These are phyloP conservation scores for Inosperma sp. DNA, from an alignment of 768 basidiomycete genomes.

Conservation along the genomic window DNA sequence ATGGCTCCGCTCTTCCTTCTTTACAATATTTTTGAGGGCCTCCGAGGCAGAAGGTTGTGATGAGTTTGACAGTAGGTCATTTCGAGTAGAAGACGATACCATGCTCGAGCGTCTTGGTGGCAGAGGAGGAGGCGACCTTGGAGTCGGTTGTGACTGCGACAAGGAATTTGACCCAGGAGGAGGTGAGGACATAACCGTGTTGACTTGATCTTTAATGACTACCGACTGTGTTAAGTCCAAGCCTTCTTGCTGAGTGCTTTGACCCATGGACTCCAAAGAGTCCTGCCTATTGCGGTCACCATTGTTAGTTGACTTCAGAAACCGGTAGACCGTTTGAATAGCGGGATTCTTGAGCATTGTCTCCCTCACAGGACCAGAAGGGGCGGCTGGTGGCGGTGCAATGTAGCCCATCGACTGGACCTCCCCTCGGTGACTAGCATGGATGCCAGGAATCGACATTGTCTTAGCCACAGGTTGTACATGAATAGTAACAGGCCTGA, in stretches of 20 bases:
- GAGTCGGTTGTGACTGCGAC: slow-evolving; percentile 6
- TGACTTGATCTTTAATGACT: neutral
- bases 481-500: slow-evolving; percentile 49
- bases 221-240: too few species aligned
- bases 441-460: slow-evolving; percentile 87
- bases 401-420: slow-evolving; percentile 82
- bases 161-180: neutral
- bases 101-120: slow-evolving; percentile 44
- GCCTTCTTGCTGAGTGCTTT: too few species aligned
- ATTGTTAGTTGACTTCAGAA: slow-evolving; percentile 50
- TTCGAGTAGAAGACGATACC: slow-evolving; percentile 22
- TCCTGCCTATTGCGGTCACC: neutral
- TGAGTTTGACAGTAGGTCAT: neutral
- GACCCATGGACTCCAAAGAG: neutral
- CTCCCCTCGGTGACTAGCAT: slow-evolving; percentile 78
- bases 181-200: neutral
- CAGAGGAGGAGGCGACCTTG: slow-evolving; percentile 38
- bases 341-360: slow-evolving; percentile 47
- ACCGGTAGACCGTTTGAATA: slow-evolving; percentile 65
- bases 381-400: slow-evolving; percentile 36
- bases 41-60: neutral
- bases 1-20: too few species aligned
- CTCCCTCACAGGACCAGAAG: slow-evolving; percentile 24
- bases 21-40: too few species aligned
- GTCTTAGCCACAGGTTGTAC: slow-evolving; percentile 74